Evolutionary conservation across 148 eudicot species (phyloP), one percentile per base, ranked within the genome.

Genomic region (Diospyros lotus): DNA sequence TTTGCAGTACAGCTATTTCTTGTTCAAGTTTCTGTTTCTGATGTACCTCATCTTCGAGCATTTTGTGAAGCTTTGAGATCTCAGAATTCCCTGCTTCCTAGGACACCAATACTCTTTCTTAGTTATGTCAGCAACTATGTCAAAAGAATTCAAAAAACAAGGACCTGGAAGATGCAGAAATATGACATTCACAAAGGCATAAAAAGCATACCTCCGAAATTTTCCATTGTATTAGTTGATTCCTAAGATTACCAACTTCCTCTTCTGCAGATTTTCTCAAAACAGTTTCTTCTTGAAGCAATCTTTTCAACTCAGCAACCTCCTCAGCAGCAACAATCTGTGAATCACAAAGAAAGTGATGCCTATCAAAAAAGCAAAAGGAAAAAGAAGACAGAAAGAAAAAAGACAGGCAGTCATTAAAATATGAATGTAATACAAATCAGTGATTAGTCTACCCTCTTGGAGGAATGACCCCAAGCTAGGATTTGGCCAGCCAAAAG

Each of bases 21-120:
- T 87, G 86, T 81, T 91, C 96, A 82, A 89, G 88, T 76, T 86
- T 89, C 74, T 85, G 86, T 77, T 83, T 91, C 78, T 87, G 87
- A 77, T 68, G 81, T 44, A 70, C 84, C 82, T 93, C 96, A 66
- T 84, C 89, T 79, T 93, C 93, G 75, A 93, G 77, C 89, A 86
- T 74, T 80, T 85, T 82, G 48, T 76, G 86, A 74, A 93, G 92
- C 80, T 87, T 89, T 72, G 80, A 68, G 39, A 87, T 84, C 78
- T 93, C 98, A 73, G 85, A 77, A 81, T 73, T 88, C 73, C 82
- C 87, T 48, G 83, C 80, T 77, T 81, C 91, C 98, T 93, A 77
- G 68, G 9, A 73, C 52, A 69, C 64, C 67, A 73, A 75, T 70
- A 45, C 41, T 40, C 54, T 40, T 61, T 41, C 18, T 71, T 56